Percentiles rank a stretch among this genome's conserved stretches.
Conservation (phyloP, 1,284 basidiomycete genomes). For the Rhodotorula sp. region DNA sequence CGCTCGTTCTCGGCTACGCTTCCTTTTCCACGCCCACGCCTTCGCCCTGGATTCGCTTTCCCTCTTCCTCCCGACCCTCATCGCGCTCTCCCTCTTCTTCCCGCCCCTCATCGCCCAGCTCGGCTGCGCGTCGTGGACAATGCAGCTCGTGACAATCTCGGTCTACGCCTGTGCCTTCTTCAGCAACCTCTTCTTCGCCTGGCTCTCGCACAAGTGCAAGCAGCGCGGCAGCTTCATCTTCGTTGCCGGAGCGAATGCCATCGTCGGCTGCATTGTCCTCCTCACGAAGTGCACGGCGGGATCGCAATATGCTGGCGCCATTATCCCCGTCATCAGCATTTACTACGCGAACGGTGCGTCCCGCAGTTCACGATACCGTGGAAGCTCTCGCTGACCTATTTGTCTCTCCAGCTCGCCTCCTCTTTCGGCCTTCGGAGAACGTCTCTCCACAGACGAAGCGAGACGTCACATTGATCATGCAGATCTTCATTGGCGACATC, state of each 20-base stretch:
- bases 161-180: conserved; percentile 48
- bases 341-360: conserved; percentile 52
- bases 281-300: conserved; percentile 59
- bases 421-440: conserved; percentile 65
- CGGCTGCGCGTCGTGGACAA: conserved; percentile 61
- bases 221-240: conserved; percentile 62
- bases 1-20: conserved; percentile 63
- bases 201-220: conserved; percentile 56
- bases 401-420: conserved; percentile 14
- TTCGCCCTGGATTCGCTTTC: conserved; percentile 45
- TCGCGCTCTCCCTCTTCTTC: conserved; percentile 44
- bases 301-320: conserved; percentile 62
- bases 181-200: conserved; percentile 52
- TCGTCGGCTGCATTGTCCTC: conserved; percentile 65
- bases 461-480: conserved; percentile 64
- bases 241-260: conserved; percentile 56
- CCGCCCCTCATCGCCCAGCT: conserved; percentile 63
- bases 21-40: conserved; percentile 66
- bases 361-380: not conserved
- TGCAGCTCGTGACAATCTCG: conserved; percentile 64
- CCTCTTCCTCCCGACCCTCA: not conserved
- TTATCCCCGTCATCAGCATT: conserved; percentile 61
- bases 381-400: too few species aligned
- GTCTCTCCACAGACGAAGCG: conserved; percentile 69
- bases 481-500: conserved; percentile 65